Percentiles rank a stretch among this genome's conserved stretches.
Evolutionary conservation across 139 green algal genomes (phyloP).

Genomic region (Chlamydomonas eustigma): DNA sequence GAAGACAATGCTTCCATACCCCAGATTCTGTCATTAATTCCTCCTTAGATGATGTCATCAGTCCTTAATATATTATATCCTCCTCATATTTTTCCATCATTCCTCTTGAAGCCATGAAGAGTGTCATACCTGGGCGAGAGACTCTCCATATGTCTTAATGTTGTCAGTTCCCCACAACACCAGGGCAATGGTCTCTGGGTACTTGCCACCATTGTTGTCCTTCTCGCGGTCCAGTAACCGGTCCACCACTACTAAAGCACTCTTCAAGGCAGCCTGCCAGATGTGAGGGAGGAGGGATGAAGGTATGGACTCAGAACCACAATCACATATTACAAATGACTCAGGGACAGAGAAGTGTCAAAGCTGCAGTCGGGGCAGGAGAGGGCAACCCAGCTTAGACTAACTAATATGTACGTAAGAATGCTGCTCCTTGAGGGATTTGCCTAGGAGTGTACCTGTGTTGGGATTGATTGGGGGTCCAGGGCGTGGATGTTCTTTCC

Average conservation of each 20-base stretch:
- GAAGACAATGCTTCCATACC: too few relatives aligned
- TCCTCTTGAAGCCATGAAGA: too few relatives aligned
- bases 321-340: conserved; percentile 1
- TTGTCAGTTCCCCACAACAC: conserved; percentile 99
- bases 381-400: neutral
- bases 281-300: neutral
- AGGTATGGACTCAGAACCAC: neutral
- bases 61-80: too few relatives aligned
- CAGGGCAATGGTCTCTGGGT: conserved; percentile 94
- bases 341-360: conserved; percentile 8
- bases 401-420: too few relatives aligned
- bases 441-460: too few relatives aligned
- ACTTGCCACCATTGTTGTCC: conserved; percentile 85
- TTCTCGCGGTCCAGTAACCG: conserved; percentile 89
- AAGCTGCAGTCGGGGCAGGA: neutral
- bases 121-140: conserved; percentile 89
- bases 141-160: conserved; percentile 99
- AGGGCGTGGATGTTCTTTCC: conserved; percentile 99
- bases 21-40: too few relatives aligned
- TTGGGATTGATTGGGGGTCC: conserved; percentile 96
- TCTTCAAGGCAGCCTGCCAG: conserved; percentile 65
- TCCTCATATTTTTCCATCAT: too few relatives aligned
- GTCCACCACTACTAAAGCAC: conserved; percentile 85
- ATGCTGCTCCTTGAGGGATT: too few relatives aligned
- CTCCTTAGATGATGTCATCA: too few relatives aligned